Base-by-base conservation (phyloP, 1,284 basidiomycete genomes). In the Exsudoporus floridanus region DNA sequence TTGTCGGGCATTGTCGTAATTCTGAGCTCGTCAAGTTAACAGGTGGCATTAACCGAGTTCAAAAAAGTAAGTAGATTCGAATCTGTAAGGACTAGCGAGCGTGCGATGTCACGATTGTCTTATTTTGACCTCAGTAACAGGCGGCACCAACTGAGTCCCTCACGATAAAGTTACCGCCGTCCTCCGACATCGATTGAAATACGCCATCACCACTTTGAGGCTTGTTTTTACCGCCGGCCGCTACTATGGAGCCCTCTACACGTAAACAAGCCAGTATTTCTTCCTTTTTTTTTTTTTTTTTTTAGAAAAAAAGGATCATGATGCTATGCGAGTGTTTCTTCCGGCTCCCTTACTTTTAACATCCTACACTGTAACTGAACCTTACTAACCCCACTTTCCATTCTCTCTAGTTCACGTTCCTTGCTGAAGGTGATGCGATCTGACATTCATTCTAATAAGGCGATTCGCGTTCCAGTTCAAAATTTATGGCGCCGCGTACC, bases 401-500 rank as follows among this genome's bases (percentile, higher is more conserved):
- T 34, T 54, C 54, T 14, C 52, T 60, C 16, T 18, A 19, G 30
- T 28, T n/a, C 46, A 54, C 53, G 18, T 33, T 49, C 58, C 27
- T 55, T 66, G n/a, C 18, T 43, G 31, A 2, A 12, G 36, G 25
- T 7, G n/a, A 46, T 7, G 3, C 31, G 8, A 53, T 45, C 36
- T 27, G 19, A 5, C 44, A 42, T 46, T 25, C 40, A n/a, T 27
- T 41, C 13, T 5, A 12, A 33, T 18, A 51, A 40, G 12, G 35
- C 31, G 23, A 21, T 33, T 30, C 21, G 16, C 23, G 16, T 21
- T 33, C 21, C 19, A 36, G 4, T 37, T 35, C 28, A n/a, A n/a
- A 39, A 19, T 25, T 18, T 16, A 71, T 71, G 69, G 52, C 69
- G 2, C 50, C 64, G 5, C 23, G 19, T 19, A 19, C 13, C 44